phyloP scores from a whole-genome alignment of 2,329 filamentous ascomycete species.

The Ceratocystis smalleyi region DNA sequence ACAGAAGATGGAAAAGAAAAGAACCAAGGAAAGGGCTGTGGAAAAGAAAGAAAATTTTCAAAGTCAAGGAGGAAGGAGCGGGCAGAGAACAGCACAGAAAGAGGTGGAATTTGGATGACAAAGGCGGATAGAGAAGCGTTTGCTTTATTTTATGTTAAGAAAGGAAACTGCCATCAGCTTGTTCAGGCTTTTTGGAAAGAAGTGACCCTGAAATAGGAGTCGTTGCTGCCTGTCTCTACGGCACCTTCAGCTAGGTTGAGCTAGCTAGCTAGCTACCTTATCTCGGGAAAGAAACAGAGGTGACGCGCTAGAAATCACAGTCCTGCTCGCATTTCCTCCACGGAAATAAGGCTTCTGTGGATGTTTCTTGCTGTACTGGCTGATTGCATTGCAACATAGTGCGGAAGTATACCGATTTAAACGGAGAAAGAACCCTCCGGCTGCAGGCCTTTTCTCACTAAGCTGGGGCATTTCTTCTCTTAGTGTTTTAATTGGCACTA shows the following conservation, averaged over 20 bases:
- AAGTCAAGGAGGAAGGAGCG: not conserved
- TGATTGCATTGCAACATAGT: too few relatives aligned
- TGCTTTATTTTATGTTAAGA: not conserved
- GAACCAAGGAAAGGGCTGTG: not conserved
- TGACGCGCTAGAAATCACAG: too few relatives aligned
- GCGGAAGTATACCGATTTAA: not conserved
- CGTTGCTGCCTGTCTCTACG: not conserved
- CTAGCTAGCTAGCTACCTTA: too few relatives aligned
- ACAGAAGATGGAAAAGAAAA: not conserved
- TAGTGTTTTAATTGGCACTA: not conserved
- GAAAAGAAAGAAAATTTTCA: not conserved
- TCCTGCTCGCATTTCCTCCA: too few relatives aligned
- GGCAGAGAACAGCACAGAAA: not conserved
- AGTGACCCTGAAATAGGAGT: not conserved
- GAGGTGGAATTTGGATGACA: not conserved
- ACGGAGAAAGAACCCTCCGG: not conserved
- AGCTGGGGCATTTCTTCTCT: not conserved
- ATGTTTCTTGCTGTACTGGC: too few relatives aligned
- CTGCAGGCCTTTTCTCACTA: not conserved
- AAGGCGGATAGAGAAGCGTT: not conserved
- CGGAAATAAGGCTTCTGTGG: too few relatives aligned
- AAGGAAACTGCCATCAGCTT: slow-evolving; percentile 2
- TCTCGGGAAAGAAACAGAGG: too few relatives aligned
- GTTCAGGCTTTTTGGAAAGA: not conserved
- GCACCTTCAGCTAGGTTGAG: too few relatives aligned